Percentiles rank a stretch among this genome's conserved stretches.
phyloP scores from a whole-genome alignment of 192 early-diverging fungal species.

The Entomortierella parvispora region DNA sequence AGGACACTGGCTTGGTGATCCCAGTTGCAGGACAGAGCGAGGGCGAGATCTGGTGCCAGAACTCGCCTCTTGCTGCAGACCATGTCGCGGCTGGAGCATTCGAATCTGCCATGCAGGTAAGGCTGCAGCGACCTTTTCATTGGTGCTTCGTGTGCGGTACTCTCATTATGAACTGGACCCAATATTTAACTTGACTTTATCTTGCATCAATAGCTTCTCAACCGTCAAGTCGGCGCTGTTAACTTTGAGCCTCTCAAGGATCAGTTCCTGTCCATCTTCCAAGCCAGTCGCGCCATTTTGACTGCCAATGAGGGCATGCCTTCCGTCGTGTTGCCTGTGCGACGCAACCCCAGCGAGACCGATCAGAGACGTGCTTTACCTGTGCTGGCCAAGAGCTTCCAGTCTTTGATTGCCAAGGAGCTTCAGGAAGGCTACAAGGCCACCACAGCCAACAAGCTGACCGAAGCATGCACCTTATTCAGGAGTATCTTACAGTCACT shows the following conservation, averaged over 20 bases:
- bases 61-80: constrained; percentile 88
- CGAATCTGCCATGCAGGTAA: constrained; percentile 93
- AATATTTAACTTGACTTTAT: background rate
- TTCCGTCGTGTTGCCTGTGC: constrained; percentile 75
- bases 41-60: constrained; percentile 82
- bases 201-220: constrained; percentile 69
- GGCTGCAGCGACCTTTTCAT: background rate
- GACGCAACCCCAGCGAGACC: constrained; percentile 64
- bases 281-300: constrained; percentile 74
- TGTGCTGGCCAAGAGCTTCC: constrained; percentile 63
- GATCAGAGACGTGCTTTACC: constrained; percentile 66
- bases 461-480: constrained; percentile 81
- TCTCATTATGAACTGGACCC: background rate
- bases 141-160: background rate
- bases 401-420: constrained; percentile 66
- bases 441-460: constrained; percentile 85
- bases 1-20: constrained; percentile 25
- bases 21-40: constrained; percentile 81
- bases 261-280: constrained; percentile 86
- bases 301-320: constrained; percentile 68
- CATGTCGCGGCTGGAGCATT: constrained; percentile 96
- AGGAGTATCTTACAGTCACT: constrained; percentile 80
- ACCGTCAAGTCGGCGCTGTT: constrained; percentile 89
- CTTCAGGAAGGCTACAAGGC: constrained; percentile 88
- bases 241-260: constrained; percentile 95